phyloP scores from a whole-genome alignment of 78 protist species.

The Planoprotostelium fungivorum region DNA sequence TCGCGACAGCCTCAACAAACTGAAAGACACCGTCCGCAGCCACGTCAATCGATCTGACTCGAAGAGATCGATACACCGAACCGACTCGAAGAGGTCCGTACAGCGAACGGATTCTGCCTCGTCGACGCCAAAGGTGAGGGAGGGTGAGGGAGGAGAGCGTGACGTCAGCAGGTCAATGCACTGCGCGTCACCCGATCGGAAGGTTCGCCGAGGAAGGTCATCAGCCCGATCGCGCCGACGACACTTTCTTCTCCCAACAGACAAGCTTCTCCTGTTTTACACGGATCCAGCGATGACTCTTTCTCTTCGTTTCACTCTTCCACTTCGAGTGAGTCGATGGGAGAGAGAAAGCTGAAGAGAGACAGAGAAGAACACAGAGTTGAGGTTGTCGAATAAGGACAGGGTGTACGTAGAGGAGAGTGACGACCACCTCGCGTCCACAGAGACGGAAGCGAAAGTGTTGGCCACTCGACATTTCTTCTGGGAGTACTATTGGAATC shows the following conservation, averaged over 20 bases:
- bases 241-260: no score
- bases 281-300: not conserved
- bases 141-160: no score
- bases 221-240: not conserved
- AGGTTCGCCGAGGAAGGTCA: not conserved
- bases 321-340: no score
- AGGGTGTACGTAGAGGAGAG: not conserved
- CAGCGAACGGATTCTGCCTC: no score
- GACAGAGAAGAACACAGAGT: not conserved
- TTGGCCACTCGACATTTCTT: not conserved
- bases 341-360: not conserved
- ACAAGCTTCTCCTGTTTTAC: not conserved
- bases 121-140: no score
- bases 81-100: no score
- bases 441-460: not conserved
- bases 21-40: not conserved
- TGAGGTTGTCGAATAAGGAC: not conserved
- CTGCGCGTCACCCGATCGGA: not conserved
- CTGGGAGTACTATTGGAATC: not conserved
- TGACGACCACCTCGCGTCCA: not conserved
- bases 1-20: not conserved
- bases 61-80: no score
- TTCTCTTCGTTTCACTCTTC: not conserved
- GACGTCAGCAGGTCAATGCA: not conserved
- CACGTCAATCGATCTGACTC: not conserved